A percentile compares a stretch with the other conserved stretches of the same genome.
Evolutionary conservation across 805 yeast species (phyloP).

Genomic region (Zygotorulaspora chibaensis): DNA sequence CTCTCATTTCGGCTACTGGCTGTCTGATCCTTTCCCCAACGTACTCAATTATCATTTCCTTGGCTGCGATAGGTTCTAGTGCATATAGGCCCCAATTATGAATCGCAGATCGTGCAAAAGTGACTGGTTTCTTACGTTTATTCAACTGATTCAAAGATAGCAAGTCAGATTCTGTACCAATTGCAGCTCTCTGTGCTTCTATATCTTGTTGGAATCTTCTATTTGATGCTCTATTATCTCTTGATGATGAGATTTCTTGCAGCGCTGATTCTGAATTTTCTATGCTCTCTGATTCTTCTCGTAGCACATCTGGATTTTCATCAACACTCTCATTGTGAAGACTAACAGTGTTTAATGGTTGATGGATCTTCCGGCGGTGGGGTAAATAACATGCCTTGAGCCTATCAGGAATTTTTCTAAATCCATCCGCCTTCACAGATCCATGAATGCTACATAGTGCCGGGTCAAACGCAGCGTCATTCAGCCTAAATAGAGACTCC

Average conservation of each 20-base stretch:
- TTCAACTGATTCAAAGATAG: slow-evolving; percentile 81
- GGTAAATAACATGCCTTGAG: slow-evolving; percentile 74
- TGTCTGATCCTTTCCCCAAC: slow-evolving; percentile 94
- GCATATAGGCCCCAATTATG: slow-evolving; percentile 99
- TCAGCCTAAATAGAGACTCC: slow-evolving; percentile 23
- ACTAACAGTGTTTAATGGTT: slow-evolving; percentile 71
- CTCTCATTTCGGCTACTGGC: slow-evolving; percentile 91
- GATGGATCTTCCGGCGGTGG: slow-evolving; percentile 65
- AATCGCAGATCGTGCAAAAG: slow-evolving; percentile 95
- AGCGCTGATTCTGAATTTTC: slow-evolving; percentile 16
- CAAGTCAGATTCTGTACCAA: slow-evolving; percentile 78
- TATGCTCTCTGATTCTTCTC: slow-evolving; percentile 20
- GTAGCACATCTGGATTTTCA: slow-evolving; percentile 12
- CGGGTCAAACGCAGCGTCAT: slow-evolving; percentile 27
- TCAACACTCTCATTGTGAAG: slow-evolving; percentile 48
- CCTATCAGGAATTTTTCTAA: slow-evolving; percentile 64
- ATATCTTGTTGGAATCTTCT: slow-evolving; percentile 88
- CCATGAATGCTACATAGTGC: slow-evolving; percentile 46
- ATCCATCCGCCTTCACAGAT: slow-evolving; percentile 70
- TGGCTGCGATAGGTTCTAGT: slow-evolving; percentile 88
- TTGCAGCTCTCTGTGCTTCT: slow-evolving; percentile 68
- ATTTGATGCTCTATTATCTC: slow-evolving; percentile 81
- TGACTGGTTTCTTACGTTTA: slow-evolving; percentile 87
- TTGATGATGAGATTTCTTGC: slow-evolving; percentile 57
- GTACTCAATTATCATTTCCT: slow-evolving; percentile 96